Conservation (phyloP, 1,284 basidiomycete species). For the Heliocybe sulcata region DNA sequence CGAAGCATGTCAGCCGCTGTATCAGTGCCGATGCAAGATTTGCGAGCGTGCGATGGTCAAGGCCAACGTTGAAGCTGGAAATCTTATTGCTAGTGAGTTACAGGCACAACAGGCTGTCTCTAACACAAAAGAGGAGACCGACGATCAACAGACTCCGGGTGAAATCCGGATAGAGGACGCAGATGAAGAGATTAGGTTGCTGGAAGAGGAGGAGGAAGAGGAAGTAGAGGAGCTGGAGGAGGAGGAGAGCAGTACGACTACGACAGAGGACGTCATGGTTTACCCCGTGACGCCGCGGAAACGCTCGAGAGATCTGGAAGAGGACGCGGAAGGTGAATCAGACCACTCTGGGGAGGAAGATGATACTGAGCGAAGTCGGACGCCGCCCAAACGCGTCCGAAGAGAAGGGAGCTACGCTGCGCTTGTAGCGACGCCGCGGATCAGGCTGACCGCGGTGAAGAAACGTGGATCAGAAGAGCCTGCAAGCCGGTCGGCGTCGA, state of each 20-base stretch:
- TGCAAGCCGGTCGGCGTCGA: not conserved
- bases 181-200: slow-evolving; percentile 9
- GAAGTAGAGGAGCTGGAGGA: slow-evolving; percentile 11
- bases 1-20: slow-evolving; percentile 62
- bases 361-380: slow-evolving; percentile 9
- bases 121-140: slow-evolving; percentile 7
- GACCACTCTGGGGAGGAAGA: slow-evolving; percentile 1
- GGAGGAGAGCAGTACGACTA: slow-evolving; percentile 15
- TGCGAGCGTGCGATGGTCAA: slow-evolving; percentile 57
- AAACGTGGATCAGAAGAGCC: not conserved
- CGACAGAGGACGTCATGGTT: slow-evolving; percentile 8
- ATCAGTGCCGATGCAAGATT: slow-evolving; percentile 62
- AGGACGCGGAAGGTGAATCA: slow-evolving; percentile 7
- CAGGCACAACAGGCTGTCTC: slow-evolving; percentile 14
- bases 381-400: slow-evolving; percentile 26
- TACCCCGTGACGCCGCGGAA: slow-evolving; percentile 11
- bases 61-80: slow-evolving; percentile 30
- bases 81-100: slow-evolving; percentile 17
- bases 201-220: slow-evolving; percentile 10
- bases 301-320: slow-evolving; percentile 15
- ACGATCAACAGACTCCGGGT: slow-evolving; percentile 4
- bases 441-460: not conserved
- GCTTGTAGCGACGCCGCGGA: slow-evolving; percentile 9
- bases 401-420: slow-evolving; percentile 19
- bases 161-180: slow-evolving; percentile 9